These are phyloP conservation scores for Fusarium bulbicola DNA, from an alignment of 2,329 filamentous ascomycete species.

Conservation along the genomic window DNA sequence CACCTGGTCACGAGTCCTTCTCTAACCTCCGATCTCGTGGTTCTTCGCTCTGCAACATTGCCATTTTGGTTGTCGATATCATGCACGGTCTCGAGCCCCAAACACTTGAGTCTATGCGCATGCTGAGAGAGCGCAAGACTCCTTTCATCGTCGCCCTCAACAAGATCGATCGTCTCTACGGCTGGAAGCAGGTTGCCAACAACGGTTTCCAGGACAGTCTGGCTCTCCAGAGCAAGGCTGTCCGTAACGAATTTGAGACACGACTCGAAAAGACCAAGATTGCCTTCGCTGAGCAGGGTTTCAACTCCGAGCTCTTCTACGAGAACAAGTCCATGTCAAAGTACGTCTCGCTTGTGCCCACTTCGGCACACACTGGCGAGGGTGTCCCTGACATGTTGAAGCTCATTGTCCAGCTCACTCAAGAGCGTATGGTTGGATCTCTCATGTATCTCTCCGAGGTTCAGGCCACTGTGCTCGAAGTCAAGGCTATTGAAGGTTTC, in stretches of 20 bases:
- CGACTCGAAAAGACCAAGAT: conserved; percentile 91
- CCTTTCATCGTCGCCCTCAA: conserved; percentile 99
- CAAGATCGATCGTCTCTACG: conserved; percentile 99
- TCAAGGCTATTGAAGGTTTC: conserved; percentile 98
- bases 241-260: conserved; percentile 93
- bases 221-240: conserved; percentile 87
- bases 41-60: conserved; percentile 98
- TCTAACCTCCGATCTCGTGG: conserved; percentile 96
- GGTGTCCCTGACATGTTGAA: conserved; percentile 99
- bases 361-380: conserved; percentile 97
- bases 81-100: conserved; percentile 99
- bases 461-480: conserved; percentile 96
- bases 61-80: conserved; percentile 98
- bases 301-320: conserved; percentile 97
- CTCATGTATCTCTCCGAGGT: conserved; percentile 99
- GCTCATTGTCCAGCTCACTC: conserved; percentile 88
- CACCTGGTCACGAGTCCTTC: conserved; percentile 99
- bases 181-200: conserved; percentile 98
- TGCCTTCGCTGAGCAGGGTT: conserved; percentile 93
- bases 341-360: conserved; percentile 95
- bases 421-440: conserved; percentile 96
- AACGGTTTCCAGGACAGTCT: conserved; percentile 97
- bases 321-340: conserved; percentile 98
- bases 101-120: conserved; percentile 95
- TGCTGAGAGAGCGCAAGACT: conserved; percentile 92